Conservation (phyloP, 192 early-diverging fungal species). For the Gryganskiella cystojenkinii region DNA sequence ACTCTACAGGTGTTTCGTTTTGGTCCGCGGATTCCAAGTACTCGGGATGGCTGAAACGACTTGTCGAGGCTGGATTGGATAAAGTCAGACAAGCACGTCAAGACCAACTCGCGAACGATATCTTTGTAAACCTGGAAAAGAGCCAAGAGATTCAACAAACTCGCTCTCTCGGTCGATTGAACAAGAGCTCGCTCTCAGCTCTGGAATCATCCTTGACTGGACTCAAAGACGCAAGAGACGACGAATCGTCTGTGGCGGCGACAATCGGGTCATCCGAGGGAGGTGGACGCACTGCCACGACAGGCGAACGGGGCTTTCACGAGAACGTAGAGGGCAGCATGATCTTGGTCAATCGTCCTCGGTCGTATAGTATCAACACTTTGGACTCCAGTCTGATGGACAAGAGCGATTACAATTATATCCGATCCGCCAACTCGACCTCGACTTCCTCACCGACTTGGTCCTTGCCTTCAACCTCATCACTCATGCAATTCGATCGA, state of each 20-base stretch:
- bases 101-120: conserved; percentile 29
- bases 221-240: background rate
- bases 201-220: background rate
- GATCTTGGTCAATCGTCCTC: conserved; percentile 19
- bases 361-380: conserved; percentile 28
- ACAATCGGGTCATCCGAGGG: too few relatives aligned
- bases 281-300: too few relatives aligned
- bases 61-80: conserved; percentile 31
- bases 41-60: conserved; percentile 21
- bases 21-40: conserved; percentile 36
- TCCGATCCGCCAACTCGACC: too few relatives aligned
- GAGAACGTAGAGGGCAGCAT: conserved; percentile 21
- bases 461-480: conserved; percentile 17
- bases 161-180: background rate
- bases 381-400: conserved; percentile 36
- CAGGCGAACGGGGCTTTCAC: conserved; percentile 16
- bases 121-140: conserved; percentile 16
- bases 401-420: conserved; percentile 13
- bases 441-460: conserved; percentile 25
- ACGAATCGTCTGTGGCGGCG: background rate
- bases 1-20: background rate
- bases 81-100: conserved; percentile 32
- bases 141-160: background rate
- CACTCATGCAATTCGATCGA: conserved; percentile 4
- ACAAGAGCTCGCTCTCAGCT: background rate